phyloP scores from a whole-genome alignment of 306 rosid species.

The Medicago ruthenica region DNA sequence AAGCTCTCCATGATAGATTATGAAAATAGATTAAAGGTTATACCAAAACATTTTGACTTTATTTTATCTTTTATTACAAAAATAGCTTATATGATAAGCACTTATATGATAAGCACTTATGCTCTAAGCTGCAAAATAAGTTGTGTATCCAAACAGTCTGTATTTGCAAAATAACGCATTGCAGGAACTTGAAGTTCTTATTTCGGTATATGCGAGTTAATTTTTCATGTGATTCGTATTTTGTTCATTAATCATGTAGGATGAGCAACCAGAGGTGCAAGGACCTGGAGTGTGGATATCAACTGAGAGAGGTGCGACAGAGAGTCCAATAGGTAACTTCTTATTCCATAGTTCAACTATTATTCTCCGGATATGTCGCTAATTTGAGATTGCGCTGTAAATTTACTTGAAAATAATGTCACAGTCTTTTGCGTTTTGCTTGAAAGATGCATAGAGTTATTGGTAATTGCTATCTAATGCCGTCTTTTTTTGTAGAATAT shows the following conservation, averaged over 20 bases:
- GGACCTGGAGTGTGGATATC: slow-evolving; percentile 96
- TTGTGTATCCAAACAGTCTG: no score
- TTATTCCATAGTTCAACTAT: slow-evolving; percentile 22
- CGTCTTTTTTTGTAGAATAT: slow-evolving; percentile 63
- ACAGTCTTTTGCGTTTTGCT: slow-evolving; percentile 8
- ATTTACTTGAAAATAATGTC: slow-evolving; percentile 8
- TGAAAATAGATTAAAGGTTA: no score
- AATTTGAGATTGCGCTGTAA: slow-evolving; percentile 24
- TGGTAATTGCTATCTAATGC: background rate
- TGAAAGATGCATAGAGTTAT: slow-evolving; percentile 23
- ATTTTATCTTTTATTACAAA: no score
- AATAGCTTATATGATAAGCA: no score
- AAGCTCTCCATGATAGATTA: no score
- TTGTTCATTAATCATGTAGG: slow-evolving; percentile 53
- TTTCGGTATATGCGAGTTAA: slow-evolving; percentile 18
- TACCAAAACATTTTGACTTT: no score
- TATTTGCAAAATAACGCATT: background rate
- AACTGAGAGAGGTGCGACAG: slow-evolving; percentile 82
- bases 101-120: no score
- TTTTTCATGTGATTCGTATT: background rate
- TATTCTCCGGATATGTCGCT: background rate
- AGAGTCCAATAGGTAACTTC: slow-evolving; percentile 82
- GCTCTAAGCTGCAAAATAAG: no score
- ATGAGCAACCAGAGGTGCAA: slow-evolving; percentile 94
- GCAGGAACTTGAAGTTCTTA: slow-evolving; percentile 16